Conservation (phyloP, 805 yeast species). For the Limtongozyma cylindracea region DNA sequence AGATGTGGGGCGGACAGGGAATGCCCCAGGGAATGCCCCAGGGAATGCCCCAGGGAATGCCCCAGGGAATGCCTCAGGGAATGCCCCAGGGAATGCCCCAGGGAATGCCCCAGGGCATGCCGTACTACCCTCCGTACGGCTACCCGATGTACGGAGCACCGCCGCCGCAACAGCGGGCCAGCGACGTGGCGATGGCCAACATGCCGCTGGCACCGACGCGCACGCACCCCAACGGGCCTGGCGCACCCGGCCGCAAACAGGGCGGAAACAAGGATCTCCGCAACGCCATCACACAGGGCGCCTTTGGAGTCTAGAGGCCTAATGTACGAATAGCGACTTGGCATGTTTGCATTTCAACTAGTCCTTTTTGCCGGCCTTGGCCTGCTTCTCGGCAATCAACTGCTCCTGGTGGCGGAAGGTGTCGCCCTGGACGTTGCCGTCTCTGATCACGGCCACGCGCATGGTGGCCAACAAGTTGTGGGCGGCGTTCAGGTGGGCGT, state of each 20-base stretch:
- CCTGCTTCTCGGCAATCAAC: constrained; percentile 12
- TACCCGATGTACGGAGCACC: too few species aligned
- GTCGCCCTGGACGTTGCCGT: constrained; percentile 27
- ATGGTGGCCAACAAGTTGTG: constrained; percentile 59
- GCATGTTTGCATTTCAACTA: background rate
- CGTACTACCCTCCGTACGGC: too few species aligned
- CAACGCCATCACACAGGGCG: background rate
- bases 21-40: too few species aligned
- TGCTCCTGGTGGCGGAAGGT: constrained; percentile 26
- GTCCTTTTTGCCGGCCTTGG: constrained; percentile 1
- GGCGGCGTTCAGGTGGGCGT: constrained; percentile 70
- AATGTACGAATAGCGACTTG: background rate
- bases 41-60: too few species aligned
- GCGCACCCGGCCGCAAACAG: background rate
- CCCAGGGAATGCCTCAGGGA: too few species aligned
- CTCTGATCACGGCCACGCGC: constrained; percentile 64
- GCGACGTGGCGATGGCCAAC: background rate
- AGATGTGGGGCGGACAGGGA: too few species aligned
- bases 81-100: too few species aligned
- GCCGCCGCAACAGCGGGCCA: too few species aligned
- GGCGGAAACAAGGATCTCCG: background rate
- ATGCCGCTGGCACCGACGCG: background rate
- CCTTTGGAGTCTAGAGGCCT: background rate
- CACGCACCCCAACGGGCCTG: background rate
- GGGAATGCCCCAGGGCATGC: too few species aligned